Conservation (phyloP, 2,329 filamentous ascomycete genomes). For the Penicillium sp. region DNA sequence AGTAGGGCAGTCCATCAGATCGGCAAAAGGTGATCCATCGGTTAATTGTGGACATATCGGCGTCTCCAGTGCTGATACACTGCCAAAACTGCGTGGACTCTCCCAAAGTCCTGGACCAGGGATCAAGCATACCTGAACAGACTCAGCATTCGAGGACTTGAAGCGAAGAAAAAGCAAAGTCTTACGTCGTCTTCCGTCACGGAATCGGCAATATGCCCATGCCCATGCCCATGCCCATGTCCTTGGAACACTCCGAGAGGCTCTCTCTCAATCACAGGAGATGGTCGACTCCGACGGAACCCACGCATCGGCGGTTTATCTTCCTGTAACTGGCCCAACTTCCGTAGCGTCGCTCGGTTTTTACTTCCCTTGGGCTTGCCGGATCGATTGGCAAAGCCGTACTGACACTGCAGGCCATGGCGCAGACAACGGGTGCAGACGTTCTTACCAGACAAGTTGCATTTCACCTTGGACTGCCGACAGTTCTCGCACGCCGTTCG, state of each 20-base stretch:
- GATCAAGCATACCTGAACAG: conserved; percentile 17
- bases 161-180: not conserved
- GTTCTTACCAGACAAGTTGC: conserved; percentile 35
- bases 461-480: conserved; percentile 40
- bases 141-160: not conserved
- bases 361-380: conserved; percentile 41
- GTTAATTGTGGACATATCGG: conserved; percentile 17
- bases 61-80: conserved; percentile 14
- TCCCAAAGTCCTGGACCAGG: conserved; percentile 23
- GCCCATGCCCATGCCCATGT: not conserved
- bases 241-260: not conserved
- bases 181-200: conserved; percentile 20
- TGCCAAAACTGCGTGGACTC: conserved; percentile 25
- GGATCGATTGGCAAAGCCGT: conserved; percentile 38
- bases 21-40: conserved; percentile 17
- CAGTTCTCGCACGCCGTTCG: conserved; percentile 40
- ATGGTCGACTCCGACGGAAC: conserved; percentile 15
- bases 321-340: conserved; percentile 35
- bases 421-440: conserved; percentile 38
- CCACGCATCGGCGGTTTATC: conserved; percentile 23
- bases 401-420: conserved; percentile 36
- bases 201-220: conserved; percentile 12
- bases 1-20: conserved; percentile 15
- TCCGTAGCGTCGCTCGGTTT: conserved; percentile 36
- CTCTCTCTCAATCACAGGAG: conserved; percentile 13